These are phyloP conservation scores for Penicillium cosmopolitanum DNA, from an alignment of 495 filamentous ascomycete genomes.

Conservation along the genomic window DNA sequence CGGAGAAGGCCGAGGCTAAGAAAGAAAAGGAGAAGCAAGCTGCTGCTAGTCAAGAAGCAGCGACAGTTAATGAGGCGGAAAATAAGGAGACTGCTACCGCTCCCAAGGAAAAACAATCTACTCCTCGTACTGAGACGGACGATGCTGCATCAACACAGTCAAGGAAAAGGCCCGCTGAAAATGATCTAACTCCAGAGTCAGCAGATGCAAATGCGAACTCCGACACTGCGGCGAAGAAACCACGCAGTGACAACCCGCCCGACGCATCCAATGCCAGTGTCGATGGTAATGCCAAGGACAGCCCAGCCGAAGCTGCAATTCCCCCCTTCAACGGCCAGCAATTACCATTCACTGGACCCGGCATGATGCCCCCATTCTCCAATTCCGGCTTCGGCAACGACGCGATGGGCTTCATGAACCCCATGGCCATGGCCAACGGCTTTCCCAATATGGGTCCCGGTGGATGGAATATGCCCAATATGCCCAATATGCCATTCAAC, in stretches of 20 bases:
- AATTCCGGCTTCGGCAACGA: constrained; percentile 46
- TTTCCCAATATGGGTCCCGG: constrained; percentile 50
- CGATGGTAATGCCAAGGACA: constrained; percentile 1
- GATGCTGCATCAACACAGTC: constrained; percentile 32
- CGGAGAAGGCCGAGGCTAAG: constrained; percentile 64
- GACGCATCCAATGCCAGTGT: not conserved
- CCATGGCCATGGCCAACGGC: constrained; percentile 52
- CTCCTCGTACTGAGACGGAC: constrained; percentile 39
- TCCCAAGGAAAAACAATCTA: constrained; percentile 30
- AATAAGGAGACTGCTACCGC: constrained; percentile 18
- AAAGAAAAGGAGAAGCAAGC: constrained; percentile 65
- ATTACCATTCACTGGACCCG: constrained; percentile 38
- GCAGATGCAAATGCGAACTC: constrained; percentile 18
- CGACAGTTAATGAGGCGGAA: constrained; percentile 35
- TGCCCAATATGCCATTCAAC: constrained; percentile 53
- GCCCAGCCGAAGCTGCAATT: not conserved
- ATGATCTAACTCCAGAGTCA: constrained; percentile 51
- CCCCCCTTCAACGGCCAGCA: constrained; percentile 37
- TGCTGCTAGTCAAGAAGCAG: constrained; percentile 26
- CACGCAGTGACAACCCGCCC: constrained; percentile 34
- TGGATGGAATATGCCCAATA: constrained; percentile 43
- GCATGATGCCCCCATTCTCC: constrained; percentile 43
- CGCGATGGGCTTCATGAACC: constrained; percentile 57
- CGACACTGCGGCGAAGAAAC: constrained; percentile 37
- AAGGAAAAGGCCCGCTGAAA: constrained; percentile 84